phyloP scores from a whole-genome alignment of 108 stramenopile genomes.

The Pelagomonas calceolata region DNA sequence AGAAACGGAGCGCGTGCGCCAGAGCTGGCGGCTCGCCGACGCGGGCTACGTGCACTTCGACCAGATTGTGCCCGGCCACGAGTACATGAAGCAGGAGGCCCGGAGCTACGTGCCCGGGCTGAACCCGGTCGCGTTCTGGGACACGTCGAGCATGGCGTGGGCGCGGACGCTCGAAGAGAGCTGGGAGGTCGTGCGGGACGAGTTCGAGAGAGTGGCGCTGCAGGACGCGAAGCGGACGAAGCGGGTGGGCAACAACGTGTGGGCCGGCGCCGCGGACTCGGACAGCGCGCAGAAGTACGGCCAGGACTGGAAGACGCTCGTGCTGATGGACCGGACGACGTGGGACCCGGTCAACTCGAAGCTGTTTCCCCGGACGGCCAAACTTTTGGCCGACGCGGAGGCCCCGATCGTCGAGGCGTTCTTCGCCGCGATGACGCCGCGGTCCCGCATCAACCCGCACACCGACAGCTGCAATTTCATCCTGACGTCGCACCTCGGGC shows the following conservation, averaged over 20 bases:
- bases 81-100: too few relatives aligned
- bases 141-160: slow-evolving; percentile 42
- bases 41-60: too few relatives aligned
- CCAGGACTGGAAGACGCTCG: slow-evolving; percentile 77
- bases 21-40: too few relatives aligned
- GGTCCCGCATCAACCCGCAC: slow-evolving; percentile 47
- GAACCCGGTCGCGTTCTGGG: slow-evolving; percentile 54
- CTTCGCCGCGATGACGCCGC: slow-evolving; percentile 73
- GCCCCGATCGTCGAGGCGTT: slow-evolving; percentile 72
- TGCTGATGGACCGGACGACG: slow-evolving; percentile 71
- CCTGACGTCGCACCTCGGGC: slow-evolving; percentile 67
- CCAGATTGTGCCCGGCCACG: too few relatives aligned
- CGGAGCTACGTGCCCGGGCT: slow-evolving; percentile 26
- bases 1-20: too few relatives aligned
- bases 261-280: slow-evolving; percentile 58
- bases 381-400: slow-evolving; percentile 50
- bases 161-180: slow-evolving; percentile 39
- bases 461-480: slow-evolving; percentile 79
- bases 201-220: slow-evolving; percentile 51
- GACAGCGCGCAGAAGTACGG: slow-evolving; percentile 57
- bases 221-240: slow-evolving; percentile 34
- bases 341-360: slow-evolving; percentile 69
- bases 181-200: slow-evolving; percentile 54
- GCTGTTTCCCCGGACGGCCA: slow-evolving; percentile 64
- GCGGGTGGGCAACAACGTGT: slow-evolving; percentile 64